Evolutionary conservation across 495 filamentous ascomycete genomes (phyloP), one percentile per base, ranked within the genome.

Genomic region (Neurospora hispaniola): DNA sequence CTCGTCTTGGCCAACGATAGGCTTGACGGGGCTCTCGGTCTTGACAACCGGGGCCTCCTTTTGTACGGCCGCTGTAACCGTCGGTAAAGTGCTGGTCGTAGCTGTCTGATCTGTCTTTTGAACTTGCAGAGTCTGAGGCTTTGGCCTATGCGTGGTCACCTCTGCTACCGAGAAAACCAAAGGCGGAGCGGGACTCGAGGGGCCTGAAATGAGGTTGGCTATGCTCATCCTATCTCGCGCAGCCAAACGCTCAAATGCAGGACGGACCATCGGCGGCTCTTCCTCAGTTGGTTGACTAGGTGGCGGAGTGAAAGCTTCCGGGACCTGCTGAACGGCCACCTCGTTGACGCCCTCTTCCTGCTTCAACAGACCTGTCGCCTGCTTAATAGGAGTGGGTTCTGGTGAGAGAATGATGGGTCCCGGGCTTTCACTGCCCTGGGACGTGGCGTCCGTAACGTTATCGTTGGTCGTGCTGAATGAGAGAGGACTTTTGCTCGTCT

Each of bases 391-490:
- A 3, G 81, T 82, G 5, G 77, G 72, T 6, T 76, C 77, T 3
- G 85, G 84, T 0, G 85, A 84, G 9, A 79, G 73, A n/a, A 82
- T 72, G 4, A 75, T 44, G 10, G 78, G 76, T 9, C 77, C 79
- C 9, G 82, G 79, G 40, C 78, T 76, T 35, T 84, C 83, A 10
- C 79, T 76, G 16, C 80, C 81, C 0, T 83, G 84, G 0, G 84
- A 81, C 8, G 84, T 85, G 6, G 71, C 81, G 46, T 84, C 83
- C 0, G 83, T 86, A 11, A 81, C 42, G 27, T 69, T 76, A 23
- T 77, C 75, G 46, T 81, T 80, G 0, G 71, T 75, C 7, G 71
- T 73, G 7, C 76, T 75, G 0, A 80, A 81, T 12, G 76, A 76
- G 10, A 72, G 70, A 9, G 76, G 75, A 46, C 77, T 82, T 9